Evolutionary conservation across 2,329 filamentous ascomycete species (phyloP).

Genomic region (Fusarium sp.): DNA sequence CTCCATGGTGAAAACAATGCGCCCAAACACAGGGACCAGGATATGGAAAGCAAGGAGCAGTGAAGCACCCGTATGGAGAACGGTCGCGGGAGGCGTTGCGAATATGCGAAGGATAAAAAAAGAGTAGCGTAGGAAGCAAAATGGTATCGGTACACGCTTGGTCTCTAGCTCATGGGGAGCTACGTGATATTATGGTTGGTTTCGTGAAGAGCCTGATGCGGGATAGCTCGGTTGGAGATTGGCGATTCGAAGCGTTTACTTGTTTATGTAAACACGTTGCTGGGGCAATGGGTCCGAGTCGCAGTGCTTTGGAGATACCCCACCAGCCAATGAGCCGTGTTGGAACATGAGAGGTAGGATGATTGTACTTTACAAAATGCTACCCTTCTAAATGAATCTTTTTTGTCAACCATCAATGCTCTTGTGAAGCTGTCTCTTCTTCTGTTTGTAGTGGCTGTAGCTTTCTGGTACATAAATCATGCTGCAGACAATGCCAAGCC

Average conservation of each 20-base stretch:
- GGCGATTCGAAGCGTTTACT: constrained; percentile 36
- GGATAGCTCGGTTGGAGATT: constrained; percentile 39
- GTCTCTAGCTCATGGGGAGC: constrained; percentile 26
- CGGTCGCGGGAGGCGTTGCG: constrained; percentile 40
- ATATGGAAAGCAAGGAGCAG: constrained; percentile 50
- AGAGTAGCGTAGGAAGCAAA: constrained; percentile 7
- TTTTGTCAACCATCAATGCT: accelerated
- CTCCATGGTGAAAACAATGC: constrained; percentile 45
- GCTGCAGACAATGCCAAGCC: not conserved
- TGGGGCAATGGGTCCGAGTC: constrained; percentile 16
- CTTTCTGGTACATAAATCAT: not conserved
- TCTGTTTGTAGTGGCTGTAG: not conserved
- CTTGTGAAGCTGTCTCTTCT: not conserved
- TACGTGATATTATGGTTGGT: constrained; percentile 38
- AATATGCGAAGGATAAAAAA: constrained; percentile 12
- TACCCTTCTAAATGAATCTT: not conserved
- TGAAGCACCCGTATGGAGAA: constrained; percentile 41
- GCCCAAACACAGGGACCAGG: constrained; percentile 38
- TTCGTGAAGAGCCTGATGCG: constrained; percentile 30
- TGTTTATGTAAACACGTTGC: constrained; percentile 39
- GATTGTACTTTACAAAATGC: not conserved
- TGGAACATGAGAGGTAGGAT: not conserved
- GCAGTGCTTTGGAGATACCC: not conserved
- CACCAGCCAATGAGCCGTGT: not conserved
- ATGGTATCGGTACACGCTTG: constrained; percentile 5